Conservation (phyloP, 1,139 yeast species). For the Diutina rugosa region DNA sequence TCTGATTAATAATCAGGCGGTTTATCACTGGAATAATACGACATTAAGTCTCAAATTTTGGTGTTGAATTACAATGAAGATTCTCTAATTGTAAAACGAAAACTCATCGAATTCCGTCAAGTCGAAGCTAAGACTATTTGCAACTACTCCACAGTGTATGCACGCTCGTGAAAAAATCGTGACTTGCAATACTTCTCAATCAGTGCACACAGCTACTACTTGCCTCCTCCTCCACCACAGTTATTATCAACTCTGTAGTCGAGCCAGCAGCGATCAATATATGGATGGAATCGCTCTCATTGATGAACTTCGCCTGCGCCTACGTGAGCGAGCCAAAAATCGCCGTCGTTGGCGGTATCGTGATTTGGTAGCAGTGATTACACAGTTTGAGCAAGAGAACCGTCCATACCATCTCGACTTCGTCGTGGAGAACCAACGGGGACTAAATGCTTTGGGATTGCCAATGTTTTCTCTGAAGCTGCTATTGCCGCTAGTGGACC, state of each 20-base stretch:
- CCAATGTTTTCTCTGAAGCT: conserved; percentile 46
- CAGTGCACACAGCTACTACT: background rate
- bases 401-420: conserved; percentile 20
- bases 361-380: background rate
- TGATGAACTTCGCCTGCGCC: background rate
- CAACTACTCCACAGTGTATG: background rate
- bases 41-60: background rate
- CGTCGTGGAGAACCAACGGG: conserved; percentile 59
- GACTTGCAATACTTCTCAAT: background rate
- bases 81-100: background rate
- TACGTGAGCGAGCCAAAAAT: background rate
- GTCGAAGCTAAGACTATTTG: background rate
- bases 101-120: background rate
- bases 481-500: conserved; percentile 47
- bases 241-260: background rate
- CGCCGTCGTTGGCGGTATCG: background rate
- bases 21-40: background rate
- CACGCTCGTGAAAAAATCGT: background rate
- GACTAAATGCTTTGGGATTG: conserved; percentile 50
- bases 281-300: background rate
- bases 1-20: background rate
- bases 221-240: background rate
- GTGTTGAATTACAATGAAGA: background rate
- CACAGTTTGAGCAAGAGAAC: background rate
- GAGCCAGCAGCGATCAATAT: background rate